Conservation (phyloP, 2,329 filamentous ascomycete species). For the Botrytis paeoniae region DNA sequence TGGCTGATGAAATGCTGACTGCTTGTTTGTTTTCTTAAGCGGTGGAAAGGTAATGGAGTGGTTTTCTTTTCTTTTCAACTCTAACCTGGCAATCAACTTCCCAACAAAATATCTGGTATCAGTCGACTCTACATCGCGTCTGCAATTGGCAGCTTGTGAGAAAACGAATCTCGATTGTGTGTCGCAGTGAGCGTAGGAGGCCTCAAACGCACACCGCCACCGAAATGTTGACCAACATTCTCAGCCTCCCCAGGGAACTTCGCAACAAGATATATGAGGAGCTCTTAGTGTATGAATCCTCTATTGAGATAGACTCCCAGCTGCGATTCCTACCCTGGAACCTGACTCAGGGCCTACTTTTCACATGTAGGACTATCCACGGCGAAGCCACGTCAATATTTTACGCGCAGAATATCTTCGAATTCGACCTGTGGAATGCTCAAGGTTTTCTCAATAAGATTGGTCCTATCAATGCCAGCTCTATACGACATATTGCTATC, state of each 20-base stretch:
- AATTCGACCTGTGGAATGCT: slow-evolving; percentile 22
- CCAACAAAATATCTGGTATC: background rate
- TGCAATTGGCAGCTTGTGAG: background rate
- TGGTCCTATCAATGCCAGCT: slow-evolving; percentile 26
- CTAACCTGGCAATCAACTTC: background rate
- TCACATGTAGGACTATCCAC: slow-evolving; percentile 27
- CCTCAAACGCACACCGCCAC: background rate
- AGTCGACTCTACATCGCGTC: background rate
- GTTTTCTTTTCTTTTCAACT: background rate
- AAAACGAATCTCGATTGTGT: background rate
- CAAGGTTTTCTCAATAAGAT: slow-evolving; percentile 27
- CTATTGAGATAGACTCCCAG: background rate
- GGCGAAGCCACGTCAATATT: slow-evolving; percentile 28
- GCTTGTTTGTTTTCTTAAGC: background rate
- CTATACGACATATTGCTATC: slow-evolving; percentile 24
- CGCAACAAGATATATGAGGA: slow-evolving; percentile 19
- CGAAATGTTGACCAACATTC: slow-evolving; percentile 15
- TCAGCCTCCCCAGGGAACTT: slow-evolving; percentile 18
- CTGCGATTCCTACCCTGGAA: background rate
- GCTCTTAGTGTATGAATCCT: background rate
- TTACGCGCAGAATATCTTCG: slow-evolving; percentile 30
- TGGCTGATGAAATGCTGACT: background rate
- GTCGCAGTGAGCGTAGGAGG: background rate
- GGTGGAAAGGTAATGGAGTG: background rate
- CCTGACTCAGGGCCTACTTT: slow-evolving; percentile 23